These are phyloP conservation scores for Aphanomyces euteiches DNA, from an alignment of 352 stramenopile species.

Conservation along the genomic window DNA sequence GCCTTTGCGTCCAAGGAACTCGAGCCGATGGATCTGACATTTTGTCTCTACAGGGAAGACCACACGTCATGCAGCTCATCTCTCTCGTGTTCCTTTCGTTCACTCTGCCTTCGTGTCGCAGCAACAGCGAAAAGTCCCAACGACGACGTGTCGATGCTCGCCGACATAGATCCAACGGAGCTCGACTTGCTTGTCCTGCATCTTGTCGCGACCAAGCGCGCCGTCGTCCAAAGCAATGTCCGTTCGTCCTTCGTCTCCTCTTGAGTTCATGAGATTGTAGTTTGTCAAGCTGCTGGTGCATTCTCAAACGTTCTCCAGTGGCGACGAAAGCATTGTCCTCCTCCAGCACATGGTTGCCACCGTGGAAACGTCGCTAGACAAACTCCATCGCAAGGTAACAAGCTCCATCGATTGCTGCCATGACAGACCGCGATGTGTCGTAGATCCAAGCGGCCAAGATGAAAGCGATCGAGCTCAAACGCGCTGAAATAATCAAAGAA, in stretches of 20 bases:
- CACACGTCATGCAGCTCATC: neutral
- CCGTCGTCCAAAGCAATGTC: constrained; percentile 9
- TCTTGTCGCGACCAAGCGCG: constrained; percentile 18
- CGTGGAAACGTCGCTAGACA: constrained; percentile 2
- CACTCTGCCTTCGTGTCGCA: constrained; percentile 10
- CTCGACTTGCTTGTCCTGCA: constrained; percentile 14
- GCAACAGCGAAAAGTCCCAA: neutral
- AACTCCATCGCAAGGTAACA: constrained; percentile 8
- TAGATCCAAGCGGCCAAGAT: constrained; percentile 10
- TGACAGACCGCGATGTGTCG: neutral
- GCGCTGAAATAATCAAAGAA: neutral
- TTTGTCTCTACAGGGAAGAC: constrained; percentile 4
- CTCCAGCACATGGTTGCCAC: constrained; percentile 23
- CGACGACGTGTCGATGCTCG: neutral
- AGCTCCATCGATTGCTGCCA: neutral
- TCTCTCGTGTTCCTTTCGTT: constrained; percentile 16
- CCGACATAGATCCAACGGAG: neutral
- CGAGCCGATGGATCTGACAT: constrained; percentile 13
- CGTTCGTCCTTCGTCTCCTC: too few species aligned
- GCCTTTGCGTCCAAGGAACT: neutral
- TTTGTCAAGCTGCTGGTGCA: constrained; percentile 3
- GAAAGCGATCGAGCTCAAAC: constrained; percentile 22
- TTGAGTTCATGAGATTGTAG: neutral
- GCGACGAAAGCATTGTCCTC: constrained; percentile 22
- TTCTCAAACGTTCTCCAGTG: neutral